Base-by-base conservation (phyloP, 2,329 filamentous ascomycete species). In the Exophiala alcalophila region DNA sequence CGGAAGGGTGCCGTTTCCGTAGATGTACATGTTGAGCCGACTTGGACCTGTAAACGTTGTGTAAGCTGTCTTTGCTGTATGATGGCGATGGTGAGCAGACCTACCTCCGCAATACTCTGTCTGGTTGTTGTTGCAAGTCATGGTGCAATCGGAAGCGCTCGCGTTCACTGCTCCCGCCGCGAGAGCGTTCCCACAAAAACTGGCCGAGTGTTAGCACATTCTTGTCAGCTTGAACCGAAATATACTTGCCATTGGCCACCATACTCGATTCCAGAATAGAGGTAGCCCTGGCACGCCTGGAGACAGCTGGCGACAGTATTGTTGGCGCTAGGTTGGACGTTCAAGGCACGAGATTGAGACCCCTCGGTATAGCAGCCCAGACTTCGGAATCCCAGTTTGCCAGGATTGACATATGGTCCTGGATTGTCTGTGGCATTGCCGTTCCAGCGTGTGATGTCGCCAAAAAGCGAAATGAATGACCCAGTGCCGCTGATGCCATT, bases 351-450 rank as follows among this genome's bases (percentile, higher is more conserved):
- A 19, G 64, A 64, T 29, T 49, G 49, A 4, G 50, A 47, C 4
- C 58, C 61, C 44, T 69, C 66, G 18, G 57, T 55, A 49, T 68
- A 69, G 38, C 67, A 70, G 12, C 66, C 67, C 4, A 69, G 53
- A 66, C 18, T 61, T 55, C 44, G 62, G 38, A 46, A 52, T 14
- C 46, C 46, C 9, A 49, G 46, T 64, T 26, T 47, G 45, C 36
- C 53, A 42, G 40, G 45, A 26, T 44, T 54, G 41, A 45, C 41
- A 20, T 40, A 55, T 16, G 41, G 50, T 31, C 39, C 41, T 8
- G 53, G 54, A 19, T 31, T 37, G 15, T 50, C 43, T n/a, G 46
- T 50, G 9, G 40, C 29, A 19, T 49, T 47, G 35, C 50, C 43
- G 31, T 47, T 43, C 43, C 45, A 46, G 25, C 44, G 44, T 12